These are phyloP conservation scores for Bolboschoenus planiculmis DNA, from an alignment of 176 grass and related monocot genomes.

Conservation along the genomic window DNA sequence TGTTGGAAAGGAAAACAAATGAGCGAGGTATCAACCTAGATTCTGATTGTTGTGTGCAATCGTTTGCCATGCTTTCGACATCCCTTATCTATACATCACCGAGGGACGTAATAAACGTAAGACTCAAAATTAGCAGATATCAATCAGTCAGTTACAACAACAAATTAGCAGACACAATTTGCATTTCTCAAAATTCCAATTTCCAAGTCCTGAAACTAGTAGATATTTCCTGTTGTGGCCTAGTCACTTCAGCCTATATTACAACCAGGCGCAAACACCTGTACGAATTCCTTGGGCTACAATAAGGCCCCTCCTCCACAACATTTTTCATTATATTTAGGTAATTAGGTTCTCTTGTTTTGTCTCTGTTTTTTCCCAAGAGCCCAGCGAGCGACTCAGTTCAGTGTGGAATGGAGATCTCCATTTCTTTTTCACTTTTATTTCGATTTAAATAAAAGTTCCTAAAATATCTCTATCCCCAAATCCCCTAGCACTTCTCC, in stretches of 20 bases:
- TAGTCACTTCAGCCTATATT: not conserved
- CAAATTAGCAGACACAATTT: not conserved
- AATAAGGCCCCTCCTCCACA: too few relatives aligned
- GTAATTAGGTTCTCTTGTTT: not conserved
- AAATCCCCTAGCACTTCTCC: too few relatives aligned
- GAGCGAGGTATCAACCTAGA: not conserved
- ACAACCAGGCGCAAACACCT: not conserved
- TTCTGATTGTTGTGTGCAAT: constrained; percentile 3
- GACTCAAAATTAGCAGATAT: too few relatives aligned
- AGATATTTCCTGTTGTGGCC: too few relatives aligned
- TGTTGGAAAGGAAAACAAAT: not conserved
- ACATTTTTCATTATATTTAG: too few relatives aligned
- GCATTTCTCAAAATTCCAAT: not conserved
- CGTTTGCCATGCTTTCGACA: not conserved
- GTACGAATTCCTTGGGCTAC: not conserved
- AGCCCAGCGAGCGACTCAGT: not conserved
- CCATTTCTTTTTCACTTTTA: not conserved
- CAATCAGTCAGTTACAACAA: not conserved
- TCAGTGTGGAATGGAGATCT: not conserved
- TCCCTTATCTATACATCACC: not conserved
- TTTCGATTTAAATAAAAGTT: too few relatives aligned
- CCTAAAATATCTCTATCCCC: not conserved
- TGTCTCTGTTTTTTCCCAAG: not conserved
- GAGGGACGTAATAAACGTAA: not conserved
- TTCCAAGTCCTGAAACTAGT: too few relatives aligned